Base-by-base conservation (phyloP, 2,329 filamentous ascomycete species). In the Orbilia oligospora region DNA sequence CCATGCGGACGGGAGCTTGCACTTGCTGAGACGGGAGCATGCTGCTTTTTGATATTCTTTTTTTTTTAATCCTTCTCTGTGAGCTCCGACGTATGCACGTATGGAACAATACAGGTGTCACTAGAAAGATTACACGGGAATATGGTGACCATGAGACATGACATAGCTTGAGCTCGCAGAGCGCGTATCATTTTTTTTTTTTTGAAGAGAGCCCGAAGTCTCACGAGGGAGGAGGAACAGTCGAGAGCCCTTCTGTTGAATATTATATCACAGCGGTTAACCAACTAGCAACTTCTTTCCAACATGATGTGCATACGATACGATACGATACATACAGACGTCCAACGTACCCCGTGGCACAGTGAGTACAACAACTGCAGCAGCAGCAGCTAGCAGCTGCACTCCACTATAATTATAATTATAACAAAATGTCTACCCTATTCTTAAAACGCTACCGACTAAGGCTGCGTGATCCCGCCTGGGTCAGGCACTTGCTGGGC, bases 301-400 rank as follows among this genome's bases (percentile, higher is more conserved):
- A 61, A 61, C 56, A 24, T 30, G n/a, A n/a, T n/a, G n/a, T n/a
- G n/a, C n/a, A n/a, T n/a, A n/a, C n/a, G n/a, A n/a, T n/a, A n/a
- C n/a, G n/a, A n/a, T n/a, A n/a, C n/a, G n/a, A 30, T 6, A 30
- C 6, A 30, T 24, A 18, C 20, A 61, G 44, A 41, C 12, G 33
- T 61, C 56, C 36, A 61, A 61, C 56, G 56, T 41, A 61, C 41
- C 56, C 56, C 56, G 56, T 61, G 56, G 56, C 55, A 61, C 55
- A 61, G 33, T 61, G 55, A 41, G 33, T 41, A 61, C 55, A 41
- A 30, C 27, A 30, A 2, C 33, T n/a, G 33, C 56, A 33, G n/a
- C n/a, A n/a, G n/a, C n/a, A n/a, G n/a, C n/a, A n/a, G n/a, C n/a
- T n/a, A n/a, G n/a, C 33, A 61, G 20, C 18, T 61, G 55, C 20